Conservation (phyloP, 202 grass and related monocot species). For the Musa balbisiana region DNA sequence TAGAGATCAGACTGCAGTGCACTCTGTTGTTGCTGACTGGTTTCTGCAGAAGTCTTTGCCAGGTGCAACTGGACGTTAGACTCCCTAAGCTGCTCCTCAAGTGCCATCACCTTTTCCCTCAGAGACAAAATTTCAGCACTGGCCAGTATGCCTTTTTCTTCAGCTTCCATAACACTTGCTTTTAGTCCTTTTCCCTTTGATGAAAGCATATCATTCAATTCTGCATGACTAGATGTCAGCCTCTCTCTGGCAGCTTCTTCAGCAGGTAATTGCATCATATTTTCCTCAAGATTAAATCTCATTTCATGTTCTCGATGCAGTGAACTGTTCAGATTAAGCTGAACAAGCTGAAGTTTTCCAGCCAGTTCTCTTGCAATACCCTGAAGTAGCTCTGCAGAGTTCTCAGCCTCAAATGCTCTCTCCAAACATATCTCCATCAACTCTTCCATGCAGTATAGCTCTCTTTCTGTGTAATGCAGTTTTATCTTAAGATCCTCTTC, state of each 20-base stretch:
- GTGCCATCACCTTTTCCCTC: slow-evolving; percentile 31
- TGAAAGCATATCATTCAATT: background rate
- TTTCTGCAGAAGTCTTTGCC: slow-evolving; percentile 25
- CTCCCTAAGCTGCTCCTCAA: slow-evolving; percentile 43
- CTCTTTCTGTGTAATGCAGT: slow-evolving; percentile 33
- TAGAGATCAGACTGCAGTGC: slow-evolving; percentile 7
- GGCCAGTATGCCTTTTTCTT: slow-evolving; percentile 5
- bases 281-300: slow-evolving; percentile 31
- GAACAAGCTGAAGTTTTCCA: slow-evolving; percentile 31
- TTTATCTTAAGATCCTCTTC: slow-evolving; percentile 45
- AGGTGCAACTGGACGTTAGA: slow-evolving; percentile 34
- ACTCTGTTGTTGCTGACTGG: slow-evolving; percentile 26
- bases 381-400: slow-evolving; percentile 40
- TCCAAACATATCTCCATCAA: slow-evolving; percentile 36
- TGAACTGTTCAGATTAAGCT: slow-evolving; percentile 28
- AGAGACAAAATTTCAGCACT: slow-evolving; percentile 34
- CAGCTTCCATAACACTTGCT: slow-evolving; percentile 15
- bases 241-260: slow-evolving; percentile 16
- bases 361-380: slow-evolving; percentile 47
- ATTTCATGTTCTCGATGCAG: slow-evolving; percentile 27
- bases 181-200: slow-evolving; percentile 14
- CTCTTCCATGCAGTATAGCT: slow-evolving; percentile 46
- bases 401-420: slow-evolving; percentile 50
- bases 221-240: slow-evolving; percentile 2
- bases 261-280: slow-evolving; percentile 19